Evolutionary conservation across 2,329 filamentous ascomycete genomes (phyloP), one percentile per base, ranked within the genome.

Genomic region (Annulohypoxylon truncatum): DNA sequence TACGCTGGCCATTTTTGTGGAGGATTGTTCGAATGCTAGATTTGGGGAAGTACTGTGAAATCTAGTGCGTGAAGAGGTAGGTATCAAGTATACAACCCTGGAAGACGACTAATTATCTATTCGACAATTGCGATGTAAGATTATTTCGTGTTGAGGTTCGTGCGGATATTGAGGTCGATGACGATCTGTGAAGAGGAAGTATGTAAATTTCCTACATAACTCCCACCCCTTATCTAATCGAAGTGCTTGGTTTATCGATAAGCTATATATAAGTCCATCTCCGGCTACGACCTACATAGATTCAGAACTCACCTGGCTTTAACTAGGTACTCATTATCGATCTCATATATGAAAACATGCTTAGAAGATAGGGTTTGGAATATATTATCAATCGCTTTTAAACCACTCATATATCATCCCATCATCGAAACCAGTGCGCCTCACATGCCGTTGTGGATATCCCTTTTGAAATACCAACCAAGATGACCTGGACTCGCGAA

Each of bases 1-100:
- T n/a, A n/a, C n/a, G n/a, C n/a, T 64, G 61, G 76, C 70, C 74
- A 79, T 76, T 24, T 59, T 53, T 72, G 38, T 3, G 20, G 35
- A 22, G 4, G 8, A 3, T 31, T 9, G 2, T 7, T 38, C 7
- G 26, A 20, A 44, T 42, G 22, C 22, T 29, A 35, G 51, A 26
- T 42, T 22, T 3, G 35, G 38, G 7, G 4, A 12, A 7, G 4
- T 48, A 8, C 6, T 20, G 2, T 6, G 22, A n/a, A 13, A 15
- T 20, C 24, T 22, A 26, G 4, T 20, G 44, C 28, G 20, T 31
- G 8, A 38, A 38, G n/a, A 38, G 29, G 29, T 15, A 18, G 35
- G 18, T 35, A 33, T 33, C 3, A 9, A 33, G 3, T 33, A 35
- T 12, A 35, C 29, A 31, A 31, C 9, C 13, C 29, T 35, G 22